A percentile compares a stretch with the other conserved stretches of the same genome.
phyloP scores from a whole-genome alignment of 495 filamentous ascomycete genomes.

The Staphylotrichum longicolle region DNA sequence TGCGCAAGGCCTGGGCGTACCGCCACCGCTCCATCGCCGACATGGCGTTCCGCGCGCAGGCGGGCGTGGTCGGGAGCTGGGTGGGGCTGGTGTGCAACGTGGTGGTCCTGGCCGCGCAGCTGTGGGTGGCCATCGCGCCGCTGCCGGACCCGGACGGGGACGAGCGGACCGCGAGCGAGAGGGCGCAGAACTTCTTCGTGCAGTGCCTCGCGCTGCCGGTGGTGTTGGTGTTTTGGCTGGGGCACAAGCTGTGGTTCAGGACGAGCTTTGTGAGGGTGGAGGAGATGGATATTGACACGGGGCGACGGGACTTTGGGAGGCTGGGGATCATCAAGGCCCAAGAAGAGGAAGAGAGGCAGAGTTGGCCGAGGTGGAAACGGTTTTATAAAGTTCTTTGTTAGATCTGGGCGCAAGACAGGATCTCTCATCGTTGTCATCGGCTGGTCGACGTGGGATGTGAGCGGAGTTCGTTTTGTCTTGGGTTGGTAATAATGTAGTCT shows the following conservation, averaged over 20 bases:
- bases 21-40: slow-evolving; percentile 74
- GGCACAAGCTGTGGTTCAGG: slow-evolving; percentile 72
- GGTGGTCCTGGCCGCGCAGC: slow-evolving; percentile 78
- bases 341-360: slow-evolving; percentile 68
- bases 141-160: slow-evolving; percentile 33
- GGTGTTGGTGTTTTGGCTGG: slow-evolving; percentile 70
- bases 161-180: slow-evolving; percentile 36
- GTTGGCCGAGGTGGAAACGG: slow-evolving; percentile 88
- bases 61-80: slow-evolving; percentile 81
- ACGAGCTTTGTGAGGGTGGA: slow-evolving; percentile 63
- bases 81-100: slow-evolving; percentile 76
- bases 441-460: no score
- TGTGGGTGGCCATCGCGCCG: slow-evolving; percentile 85
- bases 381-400: slow-evolving; percentile 56
- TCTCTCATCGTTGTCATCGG: no score
- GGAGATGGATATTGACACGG: slow-evolving; percentile 86
- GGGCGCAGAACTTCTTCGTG: slow-evolving; percentile 66
- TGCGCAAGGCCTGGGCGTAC: slow-evolving; percentile 73
- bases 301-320: slow-evolving; percentile 77
- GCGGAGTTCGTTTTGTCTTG: no score
- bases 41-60: slow-evolving; percentile 77
- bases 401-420: no score
- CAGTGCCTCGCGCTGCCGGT: slow-evolving; percentile 80
- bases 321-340: slow-evolving; percentile 75
- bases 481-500: no score